Percentiles rank a stretch among this genome's conserved stretches.
Evolutionary conservation across 164 flowering plant genomes (phyloP).

Genomic region (Echeveria elegans): DNA sequence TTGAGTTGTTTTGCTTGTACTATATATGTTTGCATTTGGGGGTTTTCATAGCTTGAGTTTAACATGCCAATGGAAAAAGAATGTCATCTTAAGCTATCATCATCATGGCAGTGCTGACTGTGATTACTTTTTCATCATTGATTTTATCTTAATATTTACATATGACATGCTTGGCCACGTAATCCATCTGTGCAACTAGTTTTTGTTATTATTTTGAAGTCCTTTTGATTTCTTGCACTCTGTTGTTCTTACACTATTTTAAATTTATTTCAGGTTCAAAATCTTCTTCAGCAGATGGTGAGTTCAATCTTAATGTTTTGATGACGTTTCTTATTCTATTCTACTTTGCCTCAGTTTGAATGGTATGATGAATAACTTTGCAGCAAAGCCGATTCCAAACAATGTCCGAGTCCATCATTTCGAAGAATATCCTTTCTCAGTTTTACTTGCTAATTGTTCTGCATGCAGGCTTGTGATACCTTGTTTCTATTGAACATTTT

Average conservation of each 20-base stretch:
- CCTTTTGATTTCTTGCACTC: background rate
- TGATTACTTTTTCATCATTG: background rate
- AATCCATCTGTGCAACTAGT: background rate
- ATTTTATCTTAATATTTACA: background rate
- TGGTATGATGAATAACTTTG: constrained; percentile 11
- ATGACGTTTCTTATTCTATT: background rate
- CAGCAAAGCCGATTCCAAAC: constrained; percentile 89
- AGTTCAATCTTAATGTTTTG: background rate
- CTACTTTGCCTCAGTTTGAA: background rate
- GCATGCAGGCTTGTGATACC: background rate
- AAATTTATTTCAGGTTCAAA: background rate
- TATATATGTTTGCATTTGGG: background rate
- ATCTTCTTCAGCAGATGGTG: constrained; percentile 6
- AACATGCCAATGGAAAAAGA: background rate
- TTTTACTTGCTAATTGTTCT: background rate
- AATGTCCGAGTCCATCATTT: constrained; percentile 75
- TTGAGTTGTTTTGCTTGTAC: background rate
- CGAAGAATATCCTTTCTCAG: constrained; percentile 74
- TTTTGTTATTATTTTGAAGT: background rate
- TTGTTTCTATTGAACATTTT: background rate
- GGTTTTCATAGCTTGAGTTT: background rate
- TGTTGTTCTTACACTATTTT: background rate
- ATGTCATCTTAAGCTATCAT: too few species aligned
- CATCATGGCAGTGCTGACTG: background rate
- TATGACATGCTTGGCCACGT: background rate